Percentiles rank a stretch among this genome's conserved stretches.
Evolutionary conservation across 2,329 filamentous ascomycete species (phyloP).

Genomic region (Penicillium capsulatum): DNA sequence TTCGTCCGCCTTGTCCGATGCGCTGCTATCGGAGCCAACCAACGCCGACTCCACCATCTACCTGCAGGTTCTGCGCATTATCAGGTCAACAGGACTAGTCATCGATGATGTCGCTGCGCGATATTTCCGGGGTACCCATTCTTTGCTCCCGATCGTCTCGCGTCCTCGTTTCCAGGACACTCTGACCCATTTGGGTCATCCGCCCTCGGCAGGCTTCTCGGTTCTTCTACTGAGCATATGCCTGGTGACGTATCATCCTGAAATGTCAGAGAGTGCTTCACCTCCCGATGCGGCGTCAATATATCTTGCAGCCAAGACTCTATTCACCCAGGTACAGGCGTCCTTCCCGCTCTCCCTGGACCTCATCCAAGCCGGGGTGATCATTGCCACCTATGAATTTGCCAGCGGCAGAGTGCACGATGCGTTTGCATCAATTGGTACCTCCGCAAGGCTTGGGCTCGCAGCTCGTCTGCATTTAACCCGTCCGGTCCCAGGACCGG

Average conservation of each 20-base stretch:
- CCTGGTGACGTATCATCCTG: slow-evolving; percentile 16
- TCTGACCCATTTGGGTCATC: slow-evolving; percentile 15
- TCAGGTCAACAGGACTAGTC: slow-evolving; percentile 14
- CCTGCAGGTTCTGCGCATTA: slow-evolving; percentile 4
- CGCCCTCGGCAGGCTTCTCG: slow-evolving; percentile 22
- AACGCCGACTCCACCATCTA: slow-evolving; percentile 5
- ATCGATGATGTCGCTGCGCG: slow-evolving; percentile 26
- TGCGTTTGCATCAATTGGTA: slow-evolving; percentile 23
- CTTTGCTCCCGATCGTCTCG: slow-evolving; percentile 28
- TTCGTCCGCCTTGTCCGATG: slow-evolving; percentile 3
- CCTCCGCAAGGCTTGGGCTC: slow-evolving; percentile 27
- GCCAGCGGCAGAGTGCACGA: slow-evolving; percentile 14
- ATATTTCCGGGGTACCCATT: slow-evolving; percentile 30
- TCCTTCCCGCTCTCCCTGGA: slow-evolving; percentile 15
- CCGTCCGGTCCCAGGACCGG: neutral
- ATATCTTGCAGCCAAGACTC: slow-evolving; percentile 22
- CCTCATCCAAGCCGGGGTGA: slow-evolving; percentile 28
- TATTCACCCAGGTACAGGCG: slow-evolving; percentile 25
- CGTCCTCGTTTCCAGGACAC: slow-evolving; percentile 24
- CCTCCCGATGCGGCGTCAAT: slow-evolving; percentile 8
- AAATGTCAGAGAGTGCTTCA: neutral
- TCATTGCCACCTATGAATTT: slow-evolving; percentile 31
- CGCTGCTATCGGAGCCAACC: neutral
- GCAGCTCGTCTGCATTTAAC: slow-evolving; percentile 15
- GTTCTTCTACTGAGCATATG: slow-evolving; percentile 26